Base-by-base conservation (phyloP, 495 filamentous ascomycete species). In the Bacidia rubella region DNA sequence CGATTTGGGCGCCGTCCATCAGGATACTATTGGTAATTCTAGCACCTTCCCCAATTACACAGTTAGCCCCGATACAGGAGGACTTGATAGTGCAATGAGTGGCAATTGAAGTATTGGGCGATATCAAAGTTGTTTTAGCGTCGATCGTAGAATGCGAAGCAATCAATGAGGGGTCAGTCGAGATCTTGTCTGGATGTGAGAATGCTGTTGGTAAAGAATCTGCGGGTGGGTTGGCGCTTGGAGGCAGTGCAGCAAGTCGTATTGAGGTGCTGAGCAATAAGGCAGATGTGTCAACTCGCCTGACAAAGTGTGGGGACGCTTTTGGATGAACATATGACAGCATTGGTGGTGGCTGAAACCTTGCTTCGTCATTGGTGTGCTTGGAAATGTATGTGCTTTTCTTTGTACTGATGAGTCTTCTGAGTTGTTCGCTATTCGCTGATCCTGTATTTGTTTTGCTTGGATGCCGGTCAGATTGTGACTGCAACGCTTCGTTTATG, bases 1-100 rank as follows among this genome's bases (percentile, higher is more conserved):
- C 88, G 3, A 98, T 78, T 2, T 84, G 79, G 2, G 82, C 88
- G 9, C 87, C 86, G 51, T 95, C 89, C 86, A 98, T 93, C 26
- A 98, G 65, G 25, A 97, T 63, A 65, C 90, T 96, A 49, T 86
- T 76, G 38, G 75, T 78, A 47, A 98, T 62, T 54, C 84, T 79
- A n/a, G 81, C 88, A 27, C 86, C 87, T 55, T 77, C 76, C 51
- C 78, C 79, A 54, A 97, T 93, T 50, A 83, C 78, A 66, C 84
- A 89, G 60, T 87, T 87, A 9, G 87, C 75, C 26, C 92, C 92
- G 29, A 98, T 78, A 26, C 95, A 86, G 51, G 73, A 81, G 63
- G 92, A 86, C 62, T 94, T 95, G 65, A 97, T 84, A n/a, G 84
- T 81, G 25, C 75, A 75, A 60, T 85, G 86, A 54, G 86, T 80